Evolutionary conservation across 202 grass and related monocot species (phyloP), one percentile per base, ranked within the genome.

Genomic region (Carex sylvatica): DNA sequence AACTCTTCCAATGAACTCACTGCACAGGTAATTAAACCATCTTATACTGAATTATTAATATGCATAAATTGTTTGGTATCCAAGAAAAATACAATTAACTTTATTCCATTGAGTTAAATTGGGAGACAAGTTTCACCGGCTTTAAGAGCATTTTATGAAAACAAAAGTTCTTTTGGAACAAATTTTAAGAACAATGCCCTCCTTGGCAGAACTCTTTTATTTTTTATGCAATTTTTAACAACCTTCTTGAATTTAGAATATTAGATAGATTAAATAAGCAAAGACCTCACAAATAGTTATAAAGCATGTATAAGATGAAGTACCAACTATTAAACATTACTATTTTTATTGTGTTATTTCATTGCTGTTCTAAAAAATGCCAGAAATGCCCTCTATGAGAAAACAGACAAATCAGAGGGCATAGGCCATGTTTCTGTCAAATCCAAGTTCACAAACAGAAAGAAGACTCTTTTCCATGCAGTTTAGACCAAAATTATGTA

Each of bases 1-100:
- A 88, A 91, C 30, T 86, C 88, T 15, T 84, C 89, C 69, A 85
- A 89, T 80, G 92, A 95, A 88, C 87, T 88, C 81, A 91, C 82
- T 81, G 90, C 91, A 54, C 91, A 95, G 95, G 95, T 95, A 91
- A 26, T 26, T 26, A 26, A 87, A 83, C 33, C 49, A 16, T 61
- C 24, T 56, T 52, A 35, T 49, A 47, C 19, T 83, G 62, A 51
- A 72, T 24, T 8, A 26, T 5, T 51, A 26, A 26, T 20, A 26
- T 74, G 5, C 20, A 74, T 52, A 58, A 58, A 19, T 59, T 76
- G 23, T n/a, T 75, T 42, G 6, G 14, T 8, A 53, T n/a, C 6
- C 24, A 31, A 75, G 6, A 30, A 75, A 54, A 75, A 31, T 6
- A 24, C 13, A 56, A 38, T 38, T 38, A 38, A 38, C 30, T 77